Evolutionary conservation across 805 yeast species (phyloP).

Genomic region (Nakazawaea siamensis): DNA sequence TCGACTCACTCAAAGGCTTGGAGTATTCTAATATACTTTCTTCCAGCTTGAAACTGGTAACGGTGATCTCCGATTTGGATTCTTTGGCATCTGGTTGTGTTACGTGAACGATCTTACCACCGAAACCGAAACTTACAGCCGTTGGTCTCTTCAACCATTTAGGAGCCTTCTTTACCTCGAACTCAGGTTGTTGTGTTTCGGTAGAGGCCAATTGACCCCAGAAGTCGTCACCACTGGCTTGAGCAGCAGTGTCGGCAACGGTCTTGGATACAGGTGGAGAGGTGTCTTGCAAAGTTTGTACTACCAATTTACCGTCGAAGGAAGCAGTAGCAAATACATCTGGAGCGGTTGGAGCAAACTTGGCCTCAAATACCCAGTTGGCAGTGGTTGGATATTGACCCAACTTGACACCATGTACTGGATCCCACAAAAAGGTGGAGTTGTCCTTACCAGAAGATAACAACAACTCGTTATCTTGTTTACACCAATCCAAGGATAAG

Average conservation of each 20-base stretch:
- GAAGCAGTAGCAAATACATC: slow-evolving; percentile 86
- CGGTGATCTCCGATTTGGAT: slow-evolving; percentile 29
- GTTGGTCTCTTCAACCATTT: slow-evolving; percentile 74
- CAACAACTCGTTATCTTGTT: slow-evolving; percentile 66
- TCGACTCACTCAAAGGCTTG: slow-evolving; percentile 43
- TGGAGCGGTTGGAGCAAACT: slow-evolving; percentile 83
- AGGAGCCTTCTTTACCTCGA: slow-evolving; percentile 75
- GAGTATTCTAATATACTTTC: slow-evolving; percentile 26
- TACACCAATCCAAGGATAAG: slow-evolving; percentile 89
- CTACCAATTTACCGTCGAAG: slow-evolving; percentile 71
- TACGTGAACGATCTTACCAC: slow-evolving; percentile 74
- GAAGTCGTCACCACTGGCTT: slow-evolving; percentile 59
- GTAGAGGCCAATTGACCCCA: slow-evolving; percentile 73
- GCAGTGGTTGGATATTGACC: slow-evolving; percentile 89
- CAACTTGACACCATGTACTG: slow-evolving; percentile 58
- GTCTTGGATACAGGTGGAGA: slow-evolving; percentile 43
- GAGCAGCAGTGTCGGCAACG: slow-evolving; percentile 27
- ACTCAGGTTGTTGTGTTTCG: slow-evolving; percentile 66
- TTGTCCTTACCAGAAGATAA: slow-evolving; percentile 93
- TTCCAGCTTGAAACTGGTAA: slow-evolving; percentile 33
- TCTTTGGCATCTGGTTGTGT: slow-evolving; percentile 28
- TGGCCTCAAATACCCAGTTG: slow-evolving; percentile 88
- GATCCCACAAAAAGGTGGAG: slow-evolving; percentile 85
- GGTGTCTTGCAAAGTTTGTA: slow-evolving; percentile 87
- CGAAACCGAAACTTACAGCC: slow-evolving; percentile 83